Evolutionary conservation across 129 eudicot genomes (phyloP).

Genomic region (Centrapalus pauciflorus): DNA sequence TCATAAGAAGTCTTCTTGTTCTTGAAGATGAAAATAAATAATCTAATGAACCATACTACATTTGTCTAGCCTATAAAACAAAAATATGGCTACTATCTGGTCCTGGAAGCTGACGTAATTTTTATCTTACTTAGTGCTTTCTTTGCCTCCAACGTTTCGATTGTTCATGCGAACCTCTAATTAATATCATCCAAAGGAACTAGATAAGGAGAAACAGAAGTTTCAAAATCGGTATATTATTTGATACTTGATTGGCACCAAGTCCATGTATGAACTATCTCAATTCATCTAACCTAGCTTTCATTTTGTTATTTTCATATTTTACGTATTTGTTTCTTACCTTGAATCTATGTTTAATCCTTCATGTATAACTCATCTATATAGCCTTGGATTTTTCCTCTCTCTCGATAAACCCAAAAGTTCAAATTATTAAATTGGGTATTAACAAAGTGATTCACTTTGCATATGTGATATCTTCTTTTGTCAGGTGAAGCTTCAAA

Average conservation of each 20-base stretch:
- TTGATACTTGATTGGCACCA: background rate
- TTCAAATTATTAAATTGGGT: background rate
- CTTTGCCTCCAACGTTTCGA: background rate
- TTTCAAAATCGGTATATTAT: background rate
- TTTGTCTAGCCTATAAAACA: background rate
- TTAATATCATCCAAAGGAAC: background rate
- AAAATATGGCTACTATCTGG: background rate
- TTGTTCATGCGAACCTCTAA: background rate
- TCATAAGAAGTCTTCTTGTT: no score
- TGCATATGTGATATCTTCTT: slow-evolving; percentile 11
- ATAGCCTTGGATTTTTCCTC: background rate
- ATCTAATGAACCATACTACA: no score
- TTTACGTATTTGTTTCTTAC: background rate
- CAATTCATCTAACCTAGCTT: background rate
- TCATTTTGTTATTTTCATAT: background rate
- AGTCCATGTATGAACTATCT: background rate
- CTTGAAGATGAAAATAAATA: no score
- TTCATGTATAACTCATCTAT: no score
- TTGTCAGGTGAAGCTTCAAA: slow-evolving; percentile 89
- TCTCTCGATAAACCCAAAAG: background rate
- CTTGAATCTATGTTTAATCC: background rate
- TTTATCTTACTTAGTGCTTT: background rate
- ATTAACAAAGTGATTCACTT: background rate
- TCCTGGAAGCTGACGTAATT: background rate
- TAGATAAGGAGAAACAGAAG: background rate